phyloP scores from a whole-genome alignment of 805 yeast genomes.

The Candida fluviatilis region DNA sequence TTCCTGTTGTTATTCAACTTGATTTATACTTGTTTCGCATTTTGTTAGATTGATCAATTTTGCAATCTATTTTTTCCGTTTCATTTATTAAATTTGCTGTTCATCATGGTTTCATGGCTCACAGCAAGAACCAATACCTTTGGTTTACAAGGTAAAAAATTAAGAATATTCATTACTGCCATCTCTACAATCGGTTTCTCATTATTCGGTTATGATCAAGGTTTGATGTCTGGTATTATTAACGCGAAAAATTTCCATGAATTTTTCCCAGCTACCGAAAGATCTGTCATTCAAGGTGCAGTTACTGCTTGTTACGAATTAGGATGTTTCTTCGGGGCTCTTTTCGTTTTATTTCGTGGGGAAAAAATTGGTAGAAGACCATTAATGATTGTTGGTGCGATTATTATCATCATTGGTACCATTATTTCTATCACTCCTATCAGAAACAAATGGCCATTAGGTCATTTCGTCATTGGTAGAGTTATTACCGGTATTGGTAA shows the following conservation, averaged over 20 bases:
- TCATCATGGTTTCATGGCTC: too few relatives aligned
- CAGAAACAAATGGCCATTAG: slow-evolving; percentile 48
- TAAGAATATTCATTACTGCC: slow-evolving; percentile 24
- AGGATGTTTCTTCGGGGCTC: slow-evolving; percentile 52
- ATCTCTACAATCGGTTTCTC: slow-evolving; percentile 29
- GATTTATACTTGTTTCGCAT: neutral
- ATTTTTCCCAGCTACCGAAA: slow-evolving; percentile 36
- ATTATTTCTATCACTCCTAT: slow-evolving; percentile 33
- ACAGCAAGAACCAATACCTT: slow-evolving; percentile 45
- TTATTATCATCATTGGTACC: slow-evolving; percentile 40
- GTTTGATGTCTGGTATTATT: slow-evolving; percentile 42
- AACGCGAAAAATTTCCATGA: slow-evolving; percentile 33
- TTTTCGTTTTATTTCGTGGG: slow-evolving; percentile 36
- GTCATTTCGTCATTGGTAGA: slow-evolving; percentile 65
- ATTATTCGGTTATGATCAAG: slow-evolving; percentile 36
- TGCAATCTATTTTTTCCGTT: neutral
- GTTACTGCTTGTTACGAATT: slow-evolving; percentile 65
- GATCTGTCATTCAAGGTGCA: slow-evolving; percentile 57
- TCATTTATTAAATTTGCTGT: too few relatives aligned
- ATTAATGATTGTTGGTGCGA: slow-evolving; percentile 31
- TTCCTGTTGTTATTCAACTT: neutral
- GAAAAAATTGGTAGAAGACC: slow-evolving; percentile 42
- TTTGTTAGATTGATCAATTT: neutral
- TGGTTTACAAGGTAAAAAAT: slow-evolving; percentile 53
- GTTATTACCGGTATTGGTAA: slow-evolving; percentile 45